phyloP scores from a whole-genome alignment of 345 rosid genomes.

The Noccaea bulbosa region DNA sequence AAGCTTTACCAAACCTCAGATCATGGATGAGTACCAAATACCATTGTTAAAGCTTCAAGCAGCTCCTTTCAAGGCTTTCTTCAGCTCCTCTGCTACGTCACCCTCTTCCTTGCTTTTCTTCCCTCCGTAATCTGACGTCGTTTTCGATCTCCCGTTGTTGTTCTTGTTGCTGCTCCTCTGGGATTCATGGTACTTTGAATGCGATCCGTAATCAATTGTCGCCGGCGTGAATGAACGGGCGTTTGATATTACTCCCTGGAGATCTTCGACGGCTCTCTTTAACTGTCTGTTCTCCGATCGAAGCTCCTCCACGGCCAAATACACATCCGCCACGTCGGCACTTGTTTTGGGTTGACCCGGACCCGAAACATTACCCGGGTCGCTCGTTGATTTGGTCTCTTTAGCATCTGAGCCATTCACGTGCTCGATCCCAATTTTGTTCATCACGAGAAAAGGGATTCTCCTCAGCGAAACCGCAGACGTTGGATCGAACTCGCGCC shows the following conservation, averaged over 20 bases:
- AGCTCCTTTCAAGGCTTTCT: constrained; percentile 63
- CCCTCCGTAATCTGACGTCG: constrained; percentile 34
- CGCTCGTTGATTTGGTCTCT: constrained; percentile 5
- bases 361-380: constrained; percentile 33
- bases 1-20: not conserved
- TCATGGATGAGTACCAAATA: not conserved
- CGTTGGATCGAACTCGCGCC: constrained; percentile 45
- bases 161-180: constrained; percentile 48
- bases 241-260: constrained; percentile 55
- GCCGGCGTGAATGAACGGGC: constrained; percentile 35
- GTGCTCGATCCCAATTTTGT: constrained; percentile 89
- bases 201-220: constrained; percentile 44
- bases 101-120: constrained; percentile 50
- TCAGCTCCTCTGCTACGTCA: constrained; percentile 66
- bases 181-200: constrained; percentile 48
- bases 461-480: constrained; percentile 60
- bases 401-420: constrained; percentile 50
- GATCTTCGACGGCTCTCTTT: constrained; percentile 75
- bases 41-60: constrained; percentile 31
- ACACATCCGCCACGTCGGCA: constrained; percentile 57
- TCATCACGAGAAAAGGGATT: constrained; percentile 79
- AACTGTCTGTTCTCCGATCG: constrained; percentile 66
- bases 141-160: constrained; percentile 46
- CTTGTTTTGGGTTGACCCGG: constrained; percentile 18
- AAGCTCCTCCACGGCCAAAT: constrained; percentile 59